These are phyloP conservation scores for Chionographis japonica DNA, from an alignment of 106 monocot genomes.

Conservation along the genomic window DNA sequence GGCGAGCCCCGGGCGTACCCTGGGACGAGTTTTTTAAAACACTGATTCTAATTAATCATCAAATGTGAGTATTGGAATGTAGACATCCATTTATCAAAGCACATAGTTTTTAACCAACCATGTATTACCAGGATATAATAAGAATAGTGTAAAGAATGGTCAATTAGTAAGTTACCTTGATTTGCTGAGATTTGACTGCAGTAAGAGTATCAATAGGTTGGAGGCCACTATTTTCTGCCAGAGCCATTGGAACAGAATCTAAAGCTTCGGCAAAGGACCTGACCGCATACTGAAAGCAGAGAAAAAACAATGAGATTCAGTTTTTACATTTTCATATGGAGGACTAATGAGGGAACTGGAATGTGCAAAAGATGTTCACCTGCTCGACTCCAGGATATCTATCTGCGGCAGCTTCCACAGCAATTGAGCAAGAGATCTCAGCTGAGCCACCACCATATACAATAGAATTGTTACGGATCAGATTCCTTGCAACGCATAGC, in stretches of 20 bases:
- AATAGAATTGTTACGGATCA: conserved; percentile 94
- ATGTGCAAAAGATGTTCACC: conserved; percentile 27
- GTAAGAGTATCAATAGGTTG: conserved; percentile 87
- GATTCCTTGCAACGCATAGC: conserved; percentile 91
- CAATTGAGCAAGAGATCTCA: conserved; percentile 92
- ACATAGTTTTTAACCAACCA: too few relatives aligned
- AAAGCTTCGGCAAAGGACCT: conserved; percentile 94
- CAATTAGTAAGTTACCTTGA: conserved; percentile 49
- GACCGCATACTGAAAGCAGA: conserved; percentile 68
- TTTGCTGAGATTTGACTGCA: conserved; percentile 86
- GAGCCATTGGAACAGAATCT: conserved; percentile 83
- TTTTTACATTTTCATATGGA: background rate
- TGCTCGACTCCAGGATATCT: conserved; percentile 90
- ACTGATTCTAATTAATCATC: too few relatives aligned
- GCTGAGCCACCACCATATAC: conserved; percentile 99
- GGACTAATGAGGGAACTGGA: background rate
- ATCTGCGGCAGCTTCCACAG: conserved; percentile 93
- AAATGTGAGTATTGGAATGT: too few relatives aligned
- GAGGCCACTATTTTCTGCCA: conserved; percentile 93
- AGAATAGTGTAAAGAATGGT: too few relatives aligned
- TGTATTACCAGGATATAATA: too few relatives aligned
- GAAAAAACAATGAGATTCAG: background rate
- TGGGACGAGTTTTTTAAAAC: too few relatives aligned
- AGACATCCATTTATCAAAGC: too few relatives aligned
- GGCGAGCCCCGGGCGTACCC: too few relatives aligned